A percentile compares a stretch with the other conserved stretches of the same genome.
Evolutionary conservation across 352 stramenopile genomes (phyloP).

Genomic region (Phytophthora litchii): DNA sequence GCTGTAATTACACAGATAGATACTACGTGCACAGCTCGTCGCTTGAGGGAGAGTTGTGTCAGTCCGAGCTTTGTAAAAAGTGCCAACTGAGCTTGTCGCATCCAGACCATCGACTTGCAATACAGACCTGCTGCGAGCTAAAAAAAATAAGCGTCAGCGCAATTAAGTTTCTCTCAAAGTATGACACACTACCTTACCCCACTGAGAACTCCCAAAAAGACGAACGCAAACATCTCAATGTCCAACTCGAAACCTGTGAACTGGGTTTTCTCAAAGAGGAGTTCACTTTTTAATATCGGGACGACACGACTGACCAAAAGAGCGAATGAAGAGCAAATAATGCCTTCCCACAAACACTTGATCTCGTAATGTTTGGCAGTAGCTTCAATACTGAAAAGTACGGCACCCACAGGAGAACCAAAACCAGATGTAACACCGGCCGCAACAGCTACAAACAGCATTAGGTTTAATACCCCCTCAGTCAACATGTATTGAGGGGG

Average conservation of each 20-base stretch:
- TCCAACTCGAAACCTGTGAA: slow-evolving; percentile 85
- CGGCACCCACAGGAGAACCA: slow-evolving; percentile 71
- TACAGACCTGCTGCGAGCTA: slow-evolving; percentile 74
- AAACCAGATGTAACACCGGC: slow-evolving; percentile 84
- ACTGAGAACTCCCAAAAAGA: slow-evolving; percentile 68
- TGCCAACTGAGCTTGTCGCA: slow-evolving; percentile 54
- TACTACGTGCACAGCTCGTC: slow-evolving; percentile 61
- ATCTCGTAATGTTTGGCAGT: slow-evolving; percentile 87
- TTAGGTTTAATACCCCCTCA: background rate
- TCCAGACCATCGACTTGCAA: slow-evolving; percentile 56
- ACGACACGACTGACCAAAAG: slow-evolving; percentile 81
- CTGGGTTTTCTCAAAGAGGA: slow-evolving; percentile 82
- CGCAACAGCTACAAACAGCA: slow-evolving; percentile 56
- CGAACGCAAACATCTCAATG: slow-evolving; percentile 78
- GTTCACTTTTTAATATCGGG: slow-evolving; percentile 73
- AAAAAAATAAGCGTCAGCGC: background rate
- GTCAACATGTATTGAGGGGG: background rate
- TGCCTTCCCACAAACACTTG: slow-evolving; percentile 84
- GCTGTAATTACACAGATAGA: slow-evolving; percentile 65
- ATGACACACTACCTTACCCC: slow-evolving; percentile 40
- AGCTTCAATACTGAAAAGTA: slow-evolving; percentile 87
- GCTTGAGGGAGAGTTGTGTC: slow-evolving; percentile 55
- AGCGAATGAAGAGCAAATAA: slow-evolving; percentile 83
- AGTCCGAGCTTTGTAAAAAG: slow-evolving; percentile 64
- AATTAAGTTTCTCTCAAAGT: no score